phyloP scores from a whole-genome alignment of 1,284 basidiomycete species.

The Tilletia indica region DNA sequence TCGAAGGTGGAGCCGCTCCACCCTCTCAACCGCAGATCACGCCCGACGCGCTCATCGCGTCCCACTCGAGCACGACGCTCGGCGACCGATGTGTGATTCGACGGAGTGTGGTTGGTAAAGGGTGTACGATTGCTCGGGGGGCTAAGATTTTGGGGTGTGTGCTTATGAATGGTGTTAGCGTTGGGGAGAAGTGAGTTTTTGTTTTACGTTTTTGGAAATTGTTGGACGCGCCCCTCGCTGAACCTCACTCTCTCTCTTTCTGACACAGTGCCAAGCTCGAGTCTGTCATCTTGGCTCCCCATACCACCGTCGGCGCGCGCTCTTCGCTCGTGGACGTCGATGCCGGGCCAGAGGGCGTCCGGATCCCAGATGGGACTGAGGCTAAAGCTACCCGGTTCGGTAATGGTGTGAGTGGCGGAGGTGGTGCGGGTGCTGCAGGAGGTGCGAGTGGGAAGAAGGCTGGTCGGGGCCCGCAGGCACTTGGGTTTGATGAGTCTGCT shows the following conservation, averaged over 20 bases:
- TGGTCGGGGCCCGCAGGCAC: background rate
- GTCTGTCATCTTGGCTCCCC: slow-evolving; percentile 78
- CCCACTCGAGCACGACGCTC: slow-evolving; percentile 67
- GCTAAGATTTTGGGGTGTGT: slow-evolving; percentile 82
- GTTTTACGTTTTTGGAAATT: slow-evolving; percentile 11
- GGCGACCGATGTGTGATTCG: slow-evolving; percentile 84
- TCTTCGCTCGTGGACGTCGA: slow-evolving; percentile 78
- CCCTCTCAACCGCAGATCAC: slow-evolving; percentile 71
- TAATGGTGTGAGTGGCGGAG: background rate
- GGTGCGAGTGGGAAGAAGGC: background rate
- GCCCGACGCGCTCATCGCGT: slow-evolving; percentile 76
- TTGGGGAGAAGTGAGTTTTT: slow-evolving; percentile 74
- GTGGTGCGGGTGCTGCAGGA: background rate
- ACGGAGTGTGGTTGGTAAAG: slow-evolving; percentile 79
- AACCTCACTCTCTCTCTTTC: slow-evolving; percentile 7
- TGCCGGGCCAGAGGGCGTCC: slow-evolving; percentile 76
- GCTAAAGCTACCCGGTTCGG: slow-evolving; percentile 44
- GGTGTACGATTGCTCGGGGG: slow-evolving; percentile 82
- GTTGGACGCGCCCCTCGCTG: background rate
- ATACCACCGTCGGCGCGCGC: slow-evolving; percentile 76
- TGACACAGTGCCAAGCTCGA: slow-evolving; percentile 77
- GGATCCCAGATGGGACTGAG: slow-evolving; percentile 60
- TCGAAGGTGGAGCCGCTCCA: background rate
- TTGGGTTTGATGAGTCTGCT: slow-evolving; percentile 7
- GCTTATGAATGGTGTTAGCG: slow-evolving; percentile 73